phyloP scores from a whole-genome alignment of 2,329 filamentous ascomycete genomes.

The Xylaria multiplex region DNA sequence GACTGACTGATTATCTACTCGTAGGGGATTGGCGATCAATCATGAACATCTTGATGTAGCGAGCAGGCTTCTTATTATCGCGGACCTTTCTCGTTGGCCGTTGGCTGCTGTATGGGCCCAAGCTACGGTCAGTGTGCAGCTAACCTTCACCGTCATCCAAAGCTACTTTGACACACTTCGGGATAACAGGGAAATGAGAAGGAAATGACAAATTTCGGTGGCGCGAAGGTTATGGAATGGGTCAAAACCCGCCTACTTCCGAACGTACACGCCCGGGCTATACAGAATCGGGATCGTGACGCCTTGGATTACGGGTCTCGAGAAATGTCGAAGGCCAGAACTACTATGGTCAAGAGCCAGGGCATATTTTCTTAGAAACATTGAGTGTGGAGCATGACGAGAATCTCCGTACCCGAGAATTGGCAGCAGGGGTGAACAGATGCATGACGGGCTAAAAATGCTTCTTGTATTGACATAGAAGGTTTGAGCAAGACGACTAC shows the following conservation, averaged over 20 bases:
- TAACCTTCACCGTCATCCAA: constrained; percentile 15
- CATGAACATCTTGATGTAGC: constrained; percentile 28
- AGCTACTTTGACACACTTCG: constrained; percentile 22
- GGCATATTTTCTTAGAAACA: constrained; percentile 12
- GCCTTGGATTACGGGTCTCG: constrained; percentile 15
- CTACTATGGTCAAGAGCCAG: constrained; percentile 3
- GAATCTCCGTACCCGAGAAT: constrained; percentile 20
- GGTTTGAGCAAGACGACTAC: constrained; percentile 39
- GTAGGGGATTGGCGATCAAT: constrained; percentile 28
- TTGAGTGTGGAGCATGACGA: constrained; percentile 14
- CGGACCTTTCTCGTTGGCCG: constrained; percentile 8
- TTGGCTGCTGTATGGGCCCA: background rate
- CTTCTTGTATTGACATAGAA: constrained; percentile 30
- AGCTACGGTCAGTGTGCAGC: constrained; percentile 12
- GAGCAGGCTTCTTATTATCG: constrained; percentile 32
- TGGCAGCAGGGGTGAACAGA: constrained; percentile 24
- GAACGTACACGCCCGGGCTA: constrained; percentile 12
- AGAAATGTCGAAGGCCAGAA: background rate
- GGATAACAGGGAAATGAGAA: constrained; percentile 25
- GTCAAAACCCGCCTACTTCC: constrained; percentile 6
- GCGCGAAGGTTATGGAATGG: constrained; percentile 9
- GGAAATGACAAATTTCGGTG: background rate
- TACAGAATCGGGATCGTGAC: constrained; percentile 6
- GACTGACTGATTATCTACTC: constrained; percentile 6
- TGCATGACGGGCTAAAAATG: constrained; percentile 38